These are phyloP conservation scores for Tulasnella calospora DNA, from an alignment of 768 basidiomycete genomes.

Conservation along the genomic window DNA sequence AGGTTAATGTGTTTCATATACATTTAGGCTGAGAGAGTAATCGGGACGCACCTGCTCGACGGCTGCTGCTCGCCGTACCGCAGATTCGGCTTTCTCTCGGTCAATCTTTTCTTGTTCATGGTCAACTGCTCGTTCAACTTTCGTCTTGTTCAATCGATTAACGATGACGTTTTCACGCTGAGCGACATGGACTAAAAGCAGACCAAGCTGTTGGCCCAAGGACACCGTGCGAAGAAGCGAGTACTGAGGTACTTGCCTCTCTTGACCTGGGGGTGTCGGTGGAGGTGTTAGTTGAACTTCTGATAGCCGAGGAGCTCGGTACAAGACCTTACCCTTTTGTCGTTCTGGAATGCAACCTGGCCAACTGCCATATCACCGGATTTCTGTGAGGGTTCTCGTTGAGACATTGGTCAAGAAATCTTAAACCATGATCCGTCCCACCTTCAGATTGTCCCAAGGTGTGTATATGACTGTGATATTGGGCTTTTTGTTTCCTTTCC, in stretches of 20 bases:
- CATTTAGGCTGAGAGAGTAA: neutral
- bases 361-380: conserved; percentile 97
- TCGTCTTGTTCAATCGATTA: conserved; percentile 92
- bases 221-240: neutral
- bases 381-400: conserved; percentile 54
- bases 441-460: conserved; percentile 87
- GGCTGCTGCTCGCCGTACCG: conserved; percentile 55
- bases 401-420: neutral
- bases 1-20: neutral
- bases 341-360: conserved; percentile 89
- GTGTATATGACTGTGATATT: conserved; percentile 92
- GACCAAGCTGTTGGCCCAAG: neutral
- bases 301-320: neutral
- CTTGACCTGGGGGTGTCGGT: conserved; percentile 55
- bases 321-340: conserved; percentile 59
- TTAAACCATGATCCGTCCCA: conserved; percentile 34
- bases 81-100: conserved; percentile 70
- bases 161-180: conserved; percentile 85
- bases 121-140: conserved; percentile 74
- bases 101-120: conserved; percentile 86
- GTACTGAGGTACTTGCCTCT: conserved; percentile 46
- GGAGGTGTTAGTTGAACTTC: neutral
- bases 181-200: conserved; percentile 58
- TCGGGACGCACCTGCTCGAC: conserved; percentile 56
- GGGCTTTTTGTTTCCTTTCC: conserved; percentile 89